A percentile compares a stretch with the other conserved stretches of the same genome.
Evolutionary conservation across 2,329 filamentous ascomycete genomes (phyloP).

Genomic region (Cordyceps farinosa): DNA sequence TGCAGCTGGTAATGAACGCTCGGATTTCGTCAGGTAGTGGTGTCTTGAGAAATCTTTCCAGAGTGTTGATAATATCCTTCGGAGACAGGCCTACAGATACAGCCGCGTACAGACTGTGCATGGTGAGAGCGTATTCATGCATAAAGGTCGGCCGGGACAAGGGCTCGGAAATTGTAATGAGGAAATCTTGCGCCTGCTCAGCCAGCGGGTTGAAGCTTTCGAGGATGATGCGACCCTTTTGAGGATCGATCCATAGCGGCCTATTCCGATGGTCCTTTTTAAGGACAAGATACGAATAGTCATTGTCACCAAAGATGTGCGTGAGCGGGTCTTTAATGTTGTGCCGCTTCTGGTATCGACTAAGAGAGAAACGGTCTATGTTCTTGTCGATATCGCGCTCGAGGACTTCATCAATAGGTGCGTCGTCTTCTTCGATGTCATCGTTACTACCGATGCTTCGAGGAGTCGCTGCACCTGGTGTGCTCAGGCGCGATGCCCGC

Average conservation of each 20-base stretch:
- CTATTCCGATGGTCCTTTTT: conserved; percentile 81
- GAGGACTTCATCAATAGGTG: conserved; percentile 47
- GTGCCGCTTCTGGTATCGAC: conserved; percentile 47
- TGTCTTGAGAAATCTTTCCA: conserved; percentile 87
- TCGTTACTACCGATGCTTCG: conserved; percentile 55
- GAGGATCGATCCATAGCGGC: conserved; percentile 82
- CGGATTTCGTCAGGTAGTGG: conserved; percentile 77
- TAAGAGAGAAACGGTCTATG: conserved; percentile 57
- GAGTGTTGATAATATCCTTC: conserved; percentile 81
- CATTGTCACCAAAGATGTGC: conserved; percentile 49
- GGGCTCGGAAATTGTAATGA: conserved; percentile 88
- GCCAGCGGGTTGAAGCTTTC: conserved; percentile 84
- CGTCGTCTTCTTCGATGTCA: conserved; percentile 47
- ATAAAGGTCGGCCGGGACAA: conserved; percentile 77
- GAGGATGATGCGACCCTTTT: conserved; percentile 77
- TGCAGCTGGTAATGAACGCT: conserved; percentile 74
- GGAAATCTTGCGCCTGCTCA: conserved; percentile 77
- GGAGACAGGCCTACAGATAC: conserved; percentile 90
- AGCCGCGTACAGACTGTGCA: conserved; percentile 84
- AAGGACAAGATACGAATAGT: conserved; percentile 75
- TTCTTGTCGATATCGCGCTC: conserved; percentile 55
- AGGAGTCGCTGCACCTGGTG: conserved; percentile 58
- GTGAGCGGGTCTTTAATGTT: conserved; percentile 42
- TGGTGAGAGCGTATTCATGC: conserved; percentile 82
- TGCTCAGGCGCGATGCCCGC: conserved; percentile 55